Evolutionary conservation across 1,284 basidiomycete species (phyloP).

Genomic region (Laetiporus sulphureus): DNA sequence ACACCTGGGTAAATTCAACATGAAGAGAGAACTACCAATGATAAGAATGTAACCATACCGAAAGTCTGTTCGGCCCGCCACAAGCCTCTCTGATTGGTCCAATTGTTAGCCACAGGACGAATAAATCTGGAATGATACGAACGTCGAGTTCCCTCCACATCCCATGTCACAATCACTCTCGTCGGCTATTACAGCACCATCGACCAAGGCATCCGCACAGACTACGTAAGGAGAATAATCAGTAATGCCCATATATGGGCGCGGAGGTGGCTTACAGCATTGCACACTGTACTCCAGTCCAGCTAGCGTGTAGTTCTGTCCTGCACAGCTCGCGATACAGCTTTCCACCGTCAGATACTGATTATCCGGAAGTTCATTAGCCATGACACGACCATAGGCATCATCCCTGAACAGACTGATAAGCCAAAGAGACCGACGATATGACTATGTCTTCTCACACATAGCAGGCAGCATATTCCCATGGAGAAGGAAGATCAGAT

Average conservation of each 20-base stretch:
- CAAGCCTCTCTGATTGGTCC: constrained; percentile 47
- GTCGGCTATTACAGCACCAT: constrained; percentile 44
- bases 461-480: constrained; percentile 45
- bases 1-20: constrained; percentile 30
- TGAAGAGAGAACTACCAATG: background rate
- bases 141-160: constrained; percentile 62
- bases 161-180: constrained; percentile 57
- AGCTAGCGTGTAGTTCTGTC: constrained; percentile 31
- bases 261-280: constrained; percentile 31
- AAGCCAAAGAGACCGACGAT: background rate
- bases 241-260: background rate
- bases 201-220: constrained; percentile 54
- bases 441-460: constrained; percentile 36
- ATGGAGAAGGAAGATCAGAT: constrained; percentile 44
- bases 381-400: constrained; percentile 31
- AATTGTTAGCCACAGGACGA: background rate
- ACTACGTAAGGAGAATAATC: constrained; percentile 24
- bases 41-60: constrained; percentile 25
- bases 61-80: constrained; percentile 63
- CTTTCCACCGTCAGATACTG: constrained; percentile 31
- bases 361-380: constrained; percentile 27
- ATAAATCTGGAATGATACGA: constrained; percentile 19
- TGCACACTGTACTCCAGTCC: constrained; percentile 43
- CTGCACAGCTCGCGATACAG: constrained; percentile 30
- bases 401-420: constrained; percentile 26